Conservation (phyloP, 768 basidiomycete genomes). For the Chalciporus pseudorubinellus region DNA sequence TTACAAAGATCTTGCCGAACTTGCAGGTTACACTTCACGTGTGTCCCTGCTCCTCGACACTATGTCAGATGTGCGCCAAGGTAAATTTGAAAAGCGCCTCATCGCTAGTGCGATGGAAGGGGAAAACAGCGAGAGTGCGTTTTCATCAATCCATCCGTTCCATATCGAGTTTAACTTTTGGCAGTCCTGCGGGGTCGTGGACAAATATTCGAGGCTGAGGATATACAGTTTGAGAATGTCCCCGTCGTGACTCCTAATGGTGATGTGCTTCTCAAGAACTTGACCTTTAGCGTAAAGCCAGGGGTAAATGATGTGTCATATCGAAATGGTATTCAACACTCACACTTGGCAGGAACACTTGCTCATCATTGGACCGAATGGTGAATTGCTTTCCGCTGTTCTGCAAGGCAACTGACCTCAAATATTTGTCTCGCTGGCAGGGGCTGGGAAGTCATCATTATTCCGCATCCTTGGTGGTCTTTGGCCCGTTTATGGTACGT, state of each 20-base stretch:
- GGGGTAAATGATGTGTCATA: constrained; percentile 50
- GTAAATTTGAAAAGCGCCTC: constrained; percentile 85
- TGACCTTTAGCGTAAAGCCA: constrained; percentile 87
- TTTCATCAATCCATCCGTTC: background rate
- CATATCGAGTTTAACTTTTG: background rate
- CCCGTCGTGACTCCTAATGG: constrained; percentile 97
- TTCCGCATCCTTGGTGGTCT: constrained; percentile 96
- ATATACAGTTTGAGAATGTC: constrained; percentile 89
- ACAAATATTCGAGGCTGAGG: constrained; percentile 76
- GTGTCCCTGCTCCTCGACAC: constrained; percentile 88
- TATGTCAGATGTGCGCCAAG: constrained; percentile 80
- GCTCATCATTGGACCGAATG: constrained; percentile 93
- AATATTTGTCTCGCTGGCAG: constrained; percentile 37
- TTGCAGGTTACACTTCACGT: constrained; percentile 93
- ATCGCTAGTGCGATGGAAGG: constrained; percentile 71
- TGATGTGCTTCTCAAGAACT: constrained; percentile 78
- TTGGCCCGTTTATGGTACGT: constrained; percentile 72
- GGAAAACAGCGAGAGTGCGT: constrained; percentile 75
- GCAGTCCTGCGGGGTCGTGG: constrained; percentile 80
- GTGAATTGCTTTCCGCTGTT: constrained; percentile 34
- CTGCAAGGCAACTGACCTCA: background rate
- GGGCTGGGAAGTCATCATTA: constrained; percentile 85
- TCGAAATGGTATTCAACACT: background rate
- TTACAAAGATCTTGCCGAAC: constrained; percentile 93
- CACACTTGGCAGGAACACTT: constrained; percentile 69